Percentiles rank a stretch among this genome's conserved stretches.
phyloP scores from a whole-genome alignment of 1,284 basidiomycete genomes.

The Cryptococcus sp. region DNA sequence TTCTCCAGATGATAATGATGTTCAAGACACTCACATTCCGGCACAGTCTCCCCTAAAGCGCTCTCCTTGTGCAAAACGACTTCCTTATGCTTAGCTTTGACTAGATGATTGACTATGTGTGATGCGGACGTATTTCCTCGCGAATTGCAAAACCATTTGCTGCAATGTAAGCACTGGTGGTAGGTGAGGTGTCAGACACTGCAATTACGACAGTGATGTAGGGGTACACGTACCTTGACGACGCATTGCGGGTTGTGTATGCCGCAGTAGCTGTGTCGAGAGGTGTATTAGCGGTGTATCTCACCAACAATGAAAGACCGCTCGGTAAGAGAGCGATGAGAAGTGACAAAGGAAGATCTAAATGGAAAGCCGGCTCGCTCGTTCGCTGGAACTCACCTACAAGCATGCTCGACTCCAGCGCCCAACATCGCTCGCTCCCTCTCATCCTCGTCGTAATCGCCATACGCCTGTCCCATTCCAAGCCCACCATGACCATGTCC shows the following conservation, averaged over 20 bases:
- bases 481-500: constrained; percentile 66
- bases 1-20: background rate
- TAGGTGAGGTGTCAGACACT: background rate
- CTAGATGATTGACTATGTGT: constrained; percentile 98
- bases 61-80: constrained; percentile 94
- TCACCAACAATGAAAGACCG: background rate
- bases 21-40: constrained; percentile 66
- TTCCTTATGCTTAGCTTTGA: constrained; percentile 98
- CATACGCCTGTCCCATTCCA: constrained; percentile 37
- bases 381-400: constrained; percentile 66
- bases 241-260: constrained; percentile 97
- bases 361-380: background rate
- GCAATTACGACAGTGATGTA: background rate
- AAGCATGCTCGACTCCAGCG: constrained; percentile 82
- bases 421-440: constrained; percentile 86
- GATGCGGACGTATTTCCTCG: constrained; percentile 96
- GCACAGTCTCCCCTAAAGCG: constrained; percentile 93
- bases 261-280: constrained; percentile 80
- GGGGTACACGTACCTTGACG: constrained; percentile 65
- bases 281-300: too few relatives aligned
- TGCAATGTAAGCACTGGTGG: constrained; percentile 76
- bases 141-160: constrained; percentile 99
- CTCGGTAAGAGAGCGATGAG: background rate
- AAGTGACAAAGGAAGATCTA: too few relatives aligned
- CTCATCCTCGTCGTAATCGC: constrained; percentile 57